Evolutionary conservation across 129 eudicot species (phyloP), one percentile per base, ranked within the genome.

Genomic region (Pulicaria dysenterica): DNA sequence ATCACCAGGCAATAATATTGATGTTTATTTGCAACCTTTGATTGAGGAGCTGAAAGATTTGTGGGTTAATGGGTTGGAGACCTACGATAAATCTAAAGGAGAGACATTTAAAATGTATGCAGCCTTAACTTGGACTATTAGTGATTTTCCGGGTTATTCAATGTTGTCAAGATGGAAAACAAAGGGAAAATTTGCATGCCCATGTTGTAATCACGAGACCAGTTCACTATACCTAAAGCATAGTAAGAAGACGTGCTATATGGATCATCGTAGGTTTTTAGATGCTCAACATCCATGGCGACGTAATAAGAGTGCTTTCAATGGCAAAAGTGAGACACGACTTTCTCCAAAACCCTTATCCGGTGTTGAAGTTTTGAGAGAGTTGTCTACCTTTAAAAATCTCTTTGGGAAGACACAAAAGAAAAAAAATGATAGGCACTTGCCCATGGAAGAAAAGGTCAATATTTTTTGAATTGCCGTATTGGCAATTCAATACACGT

Each of bases 401-500:
- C n/a, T 67, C n/a, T 67, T 10, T 48, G 72, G 72, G 24, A 67
- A 67, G 58, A 12, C 9, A 34, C 72, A 48, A 48, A 67, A 31
- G 57, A 66, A 48, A 48, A 46, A 44, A 45, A n/a, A 39, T 13
- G 47, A 61, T 61, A 61, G n/a, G 48, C 67, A 6, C 13, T 61
- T 61, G 67, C 48, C 67, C 67, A 44, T 44, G 70, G 70, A 64
- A 64, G 54, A 64, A 64, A 64, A 44, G 70, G 53, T 64, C 70
- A 24, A 64, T 64, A 64, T 64, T 17, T 24, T 64, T 64, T 43
- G 14, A 64, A 10, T 42, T 64, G 55, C 16, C 54, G 8, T 64
- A 44, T 11, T 64, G 55, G 70, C 70, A 64, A 24, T 64, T 44
- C 12, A 64, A 64, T 64, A 5, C 39, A 64, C 43, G 54, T 44